Conservation (phyloP, 352 stramenopile genomes). For the Globisporangium rhizosaccharum region DNA sequence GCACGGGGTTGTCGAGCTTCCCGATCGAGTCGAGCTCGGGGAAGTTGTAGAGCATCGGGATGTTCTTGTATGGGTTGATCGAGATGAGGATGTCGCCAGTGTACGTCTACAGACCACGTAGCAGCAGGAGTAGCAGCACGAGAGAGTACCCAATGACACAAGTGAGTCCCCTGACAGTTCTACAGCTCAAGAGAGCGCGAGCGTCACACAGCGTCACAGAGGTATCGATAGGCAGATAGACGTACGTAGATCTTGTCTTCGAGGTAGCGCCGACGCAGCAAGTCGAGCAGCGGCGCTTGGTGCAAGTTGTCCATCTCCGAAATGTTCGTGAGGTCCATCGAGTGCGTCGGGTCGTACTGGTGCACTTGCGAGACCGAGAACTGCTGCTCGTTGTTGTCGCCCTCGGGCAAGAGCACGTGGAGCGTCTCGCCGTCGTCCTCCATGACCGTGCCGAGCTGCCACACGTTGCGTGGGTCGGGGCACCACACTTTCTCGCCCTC, state of each 20-base stretch:
- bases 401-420: constrained; percentile 75
- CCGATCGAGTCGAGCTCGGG: constrained; percentile 83
- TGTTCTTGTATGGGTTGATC: constrained; percentile 96
- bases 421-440: constrained; percentile 84
- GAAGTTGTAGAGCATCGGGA: constrained; percentile 90
- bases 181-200: neutral
- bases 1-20: constrained; percentile 81
- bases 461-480: constrained; percentile 80
- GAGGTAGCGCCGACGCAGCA: constrained; percentile 83
- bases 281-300: constrained; percentile 86
- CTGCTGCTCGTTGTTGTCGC: constrained; percentile 70
- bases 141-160: neutral
- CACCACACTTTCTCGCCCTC: constrained; percentile 88
- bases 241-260: constrained; percentile 91
- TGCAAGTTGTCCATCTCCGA: constrained; percentile 94
- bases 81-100: constrained; percentile 94
- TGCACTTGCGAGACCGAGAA: constrained; percentile 82
- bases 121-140: neutral
- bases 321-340: constrained; percentile 85
- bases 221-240: neutral
- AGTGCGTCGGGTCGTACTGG: constrained; percentile 89
- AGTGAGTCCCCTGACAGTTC: neutral
- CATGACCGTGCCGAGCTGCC: constrained; percentile 80
- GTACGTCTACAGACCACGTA: constrained; percentile 62
- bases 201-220: neutral